Base-by-base conservation (phyloP, 2,329 filamentous ascomycete genomes). In the Hypoxylon sp. region DNA sequence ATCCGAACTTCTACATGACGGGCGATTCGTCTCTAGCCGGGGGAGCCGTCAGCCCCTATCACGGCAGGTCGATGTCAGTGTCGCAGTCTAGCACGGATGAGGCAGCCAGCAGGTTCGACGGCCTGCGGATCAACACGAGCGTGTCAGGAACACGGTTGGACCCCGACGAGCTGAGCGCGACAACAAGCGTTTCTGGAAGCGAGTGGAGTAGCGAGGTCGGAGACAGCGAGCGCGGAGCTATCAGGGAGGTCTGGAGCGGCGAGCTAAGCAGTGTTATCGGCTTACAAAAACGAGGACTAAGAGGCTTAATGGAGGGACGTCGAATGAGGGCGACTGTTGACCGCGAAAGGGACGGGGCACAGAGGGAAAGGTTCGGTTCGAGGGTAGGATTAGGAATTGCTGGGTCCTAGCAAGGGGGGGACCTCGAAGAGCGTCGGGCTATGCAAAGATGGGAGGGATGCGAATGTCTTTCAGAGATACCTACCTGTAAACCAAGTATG, bases 281-380 rank as follows among this genome's bases (percentile, higher is more conserved):
- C 0, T 73, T 99, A 63, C 95, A 99, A 79, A 99, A 99, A 79
- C 83, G 95, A 50, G 95, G 95, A 0, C 75, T 99, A 29, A 83
- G 94, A 57, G 95, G 95, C 0, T 75, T 99, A 65, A 98, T 99
- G 95, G 95, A 98, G 74, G 94, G 94, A 3, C 81, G 94, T 40
- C 83, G 94, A 58, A 87, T 97, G 79, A 68, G 71, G 42, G 72
- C 70, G 3, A 73, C 69, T n/a, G 67, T 72, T 21, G 72, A 71
- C 40, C 68, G 69, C 11, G 71, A 68, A 45, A 68, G 70, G 6
- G 64, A 75, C 49, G 67, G 69, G 20, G 66, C 68, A 15, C 62
- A 65, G 56, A 51, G 68, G 20, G 69, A 73, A 42, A 66, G 68
- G 48, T 67, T 69, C 45, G 60, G 69, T 49, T 69, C 68, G 35